Evolutionary conservation across 345 rosid species (phyloP).

Genomic region (Kernera saxatilis): DNA sequence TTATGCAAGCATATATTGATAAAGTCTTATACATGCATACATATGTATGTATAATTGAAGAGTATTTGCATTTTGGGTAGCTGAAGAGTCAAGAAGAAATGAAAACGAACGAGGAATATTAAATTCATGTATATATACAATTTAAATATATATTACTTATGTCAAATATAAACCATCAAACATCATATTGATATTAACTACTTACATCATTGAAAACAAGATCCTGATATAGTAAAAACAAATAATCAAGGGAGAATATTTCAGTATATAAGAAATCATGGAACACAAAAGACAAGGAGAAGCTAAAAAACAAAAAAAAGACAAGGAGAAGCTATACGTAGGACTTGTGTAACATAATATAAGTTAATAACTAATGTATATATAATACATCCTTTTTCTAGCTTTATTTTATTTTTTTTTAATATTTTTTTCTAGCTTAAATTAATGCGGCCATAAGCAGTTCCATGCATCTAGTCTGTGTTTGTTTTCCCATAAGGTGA

Average conservation of each 20-base stretch:
- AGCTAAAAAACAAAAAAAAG: no score
- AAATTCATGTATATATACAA: neutral
- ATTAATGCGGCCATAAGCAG: neutral
- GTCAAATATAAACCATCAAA: neutral
- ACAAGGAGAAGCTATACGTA: neutral
- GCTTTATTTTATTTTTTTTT: no score
- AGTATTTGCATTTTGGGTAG: conserved; percentile 25
- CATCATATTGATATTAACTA: neutral
- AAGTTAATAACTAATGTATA: neutral
- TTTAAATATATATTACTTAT: neutral
- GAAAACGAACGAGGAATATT: conserved; percentile 11
- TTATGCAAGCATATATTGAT: neutral
- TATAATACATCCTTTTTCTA: no score
- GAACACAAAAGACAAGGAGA: neutral
- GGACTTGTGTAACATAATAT: conserved; percentile 17
- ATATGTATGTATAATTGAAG: neutral
- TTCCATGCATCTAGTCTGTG: conserved; percentile 22
- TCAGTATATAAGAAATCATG: neutral
- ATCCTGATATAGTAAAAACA: neutral
- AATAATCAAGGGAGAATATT: neutral
- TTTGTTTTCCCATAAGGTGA: neutral
- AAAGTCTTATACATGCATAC: neutral
- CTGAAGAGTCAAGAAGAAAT: conserved; percentile 11
- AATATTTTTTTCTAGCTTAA: no score
- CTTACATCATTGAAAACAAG: neutral